A percentile compares a stretch with the other conserved stretches of the same genome.
Conservation (phyloP, 2,329 filamentous ascomycete species). For the Paracamarosporium sp. region DNA sequence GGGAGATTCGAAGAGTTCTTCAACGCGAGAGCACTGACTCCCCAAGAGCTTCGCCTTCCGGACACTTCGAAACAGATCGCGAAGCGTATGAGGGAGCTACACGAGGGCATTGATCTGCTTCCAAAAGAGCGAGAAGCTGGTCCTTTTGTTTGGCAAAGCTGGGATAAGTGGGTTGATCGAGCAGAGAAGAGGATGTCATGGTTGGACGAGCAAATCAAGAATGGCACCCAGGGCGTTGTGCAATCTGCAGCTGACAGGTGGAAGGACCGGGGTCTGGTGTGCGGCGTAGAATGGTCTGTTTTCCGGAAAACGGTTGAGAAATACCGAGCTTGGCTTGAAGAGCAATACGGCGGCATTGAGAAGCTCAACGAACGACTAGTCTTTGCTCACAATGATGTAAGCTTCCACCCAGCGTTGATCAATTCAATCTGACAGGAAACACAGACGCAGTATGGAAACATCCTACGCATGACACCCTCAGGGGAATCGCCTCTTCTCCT, state of each 20-base stretch:
- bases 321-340: slow-evolving; percentile 77
- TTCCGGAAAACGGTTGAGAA: slow-evolving; percentile 78
- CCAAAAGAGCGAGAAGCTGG: slow-evolving; percentile 78
- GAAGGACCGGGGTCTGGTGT: slow-evolving; percentile 77
- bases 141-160: slow-evolving; percentile 87
- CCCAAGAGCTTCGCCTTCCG: slow-evolving; percentile 76
- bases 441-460: slow-evolving; percentile 97
- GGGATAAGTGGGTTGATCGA: slow-evolving; percentile 86
- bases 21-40: slow-evolving; percentile 80
- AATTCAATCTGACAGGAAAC: slow-evolving; percentile 16
- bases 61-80: slow-evolving; percentile 92
- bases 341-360: slow-evolving; percentile 71
- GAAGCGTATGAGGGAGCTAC: slow-evolving; percentile 95
- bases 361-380: slow-evolving; percentile 78
- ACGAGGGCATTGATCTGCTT: slow-evolving; percentile 89
- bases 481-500: slow-evolving; percentile 84
- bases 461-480: slow-evolving; percentile 76
- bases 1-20: slow-evolving; percentile 96
- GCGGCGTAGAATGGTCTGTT: slow-evolving; percentile 80
- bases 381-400: slow-evolving; percentile 97
- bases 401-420: slow-evolving; percentile 30
- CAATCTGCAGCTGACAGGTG: slow-evolving; percentile 59
- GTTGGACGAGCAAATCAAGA: slow-evolving; percentile 67
- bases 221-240: slow-evolving; percentile 36
- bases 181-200: slow-evolving; percentile 67